Base-by-base conservation (phyloP, 2,329 filamentous ascomycete genomes). In the Leptographium procerum region DNA sequence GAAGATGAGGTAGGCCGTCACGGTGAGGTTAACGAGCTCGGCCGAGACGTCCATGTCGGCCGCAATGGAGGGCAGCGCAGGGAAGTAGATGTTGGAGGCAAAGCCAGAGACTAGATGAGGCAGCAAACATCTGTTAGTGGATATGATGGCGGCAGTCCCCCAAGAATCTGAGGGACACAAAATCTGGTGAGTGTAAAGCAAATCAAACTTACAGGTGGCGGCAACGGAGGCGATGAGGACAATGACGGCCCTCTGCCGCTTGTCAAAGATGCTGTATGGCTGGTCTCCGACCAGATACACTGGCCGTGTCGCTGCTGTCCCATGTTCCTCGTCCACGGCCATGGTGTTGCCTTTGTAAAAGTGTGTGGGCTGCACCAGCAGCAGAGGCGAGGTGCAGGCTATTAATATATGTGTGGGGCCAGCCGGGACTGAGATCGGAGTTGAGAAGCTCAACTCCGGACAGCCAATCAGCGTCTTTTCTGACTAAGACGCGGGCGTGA, bases 1-100 rank as follows among this genome's bases (percentile, higher is more conserved):
- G 56, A 86, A 75, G 56, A 87, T 76, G 78, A 84, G 81, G 65
- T 82, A 85, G 0, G 80, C 80, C 3, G 82, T 85, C 22, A 81
- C 60, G 1, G 77, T 78, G 60, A 80, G 65, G 63, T 79, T 79
- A 63, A 80, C 70, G 59, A 75, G 67, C 36, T 64, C 66, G 26
- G 71, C 61, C 2, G 70, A 68, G 2, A 77, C 73, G 2, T 66
- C 65, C 1, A 77, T 62, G 26, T 73, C 71, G 4, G 62, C 55
- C 1, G 74, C 67, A 13, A 77, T 65, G 2, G 71, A 65, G 14
- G 71, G 71, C 29, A 77, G 66, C 8, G 73, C 73, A 1, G 75
- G 74, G 56, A 76, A 77, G 63, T 76, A 83, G 48, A 85, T 80
- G 64, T 83, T 84, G 59, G 80, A 81, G 0, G 80, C 81, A 66